These are phyloP conservation scores for Coffea canephora DNA, from an alignment of 257 asterid genomes.

Conservation along the genomic window DNA sequence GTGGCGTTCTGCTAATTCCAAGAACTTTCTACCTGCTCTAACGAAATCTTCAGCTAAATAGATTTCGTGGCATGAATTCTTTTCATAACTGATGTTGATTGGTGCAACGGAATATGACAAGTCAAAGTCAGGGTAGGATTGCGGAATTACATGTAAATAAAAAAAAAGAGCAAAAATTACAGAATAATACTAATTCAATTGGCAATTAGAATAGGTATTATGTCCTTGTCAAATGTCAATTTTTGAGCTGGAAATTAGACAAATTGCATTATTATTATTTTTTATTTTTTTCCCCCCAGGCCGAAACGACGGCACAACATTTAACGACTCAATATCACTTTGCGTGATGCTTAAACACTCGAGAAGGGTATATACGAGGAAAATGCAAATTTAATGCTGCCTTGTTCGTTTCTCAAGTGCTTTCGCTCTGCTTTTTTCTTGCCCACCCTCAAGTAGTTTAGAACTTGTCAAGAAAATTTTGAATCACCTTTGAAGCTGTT, in stretches of 20 bases:
- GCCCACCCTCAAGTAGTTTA: no score
- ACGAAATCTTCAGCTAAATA: not conserved
- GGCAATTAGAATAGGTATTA: not conserved
- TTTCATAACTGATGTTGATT: not conserved
- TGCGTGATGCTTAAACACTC: no score
- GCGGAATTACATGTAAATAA: not conserved
- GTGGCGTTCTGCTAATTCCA: not conserved
- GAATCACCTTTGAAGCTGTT: no score
- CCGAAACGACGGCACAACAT: not conserved
- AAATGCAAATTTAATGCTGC: no score
- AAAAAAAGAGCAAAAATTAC: not conserved
- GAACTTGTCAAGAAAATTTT: no score
- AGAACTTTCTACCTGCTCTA: not conserved
- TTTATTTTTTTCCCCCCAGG: not conserved
- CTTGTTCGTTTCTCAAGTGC: no score
- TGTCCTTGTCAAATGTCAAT: not conserved
- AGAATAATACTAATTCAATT: not conserved
- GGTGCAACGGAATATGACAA: not conserved
- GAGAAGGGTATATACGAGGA: no score
- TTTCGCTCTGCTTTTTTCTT: no score
- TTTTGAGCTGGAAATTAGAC: not conserved
- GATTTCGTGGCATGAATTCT: not conserved
- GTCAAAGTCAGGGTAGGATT: not conserved
- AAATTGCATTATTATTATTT: not conserved
- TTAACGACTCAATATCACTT: no score